phyloP scores from a whole-genome alignment of 345 rosid genomes.

The Luvunga scandens region DNA sequence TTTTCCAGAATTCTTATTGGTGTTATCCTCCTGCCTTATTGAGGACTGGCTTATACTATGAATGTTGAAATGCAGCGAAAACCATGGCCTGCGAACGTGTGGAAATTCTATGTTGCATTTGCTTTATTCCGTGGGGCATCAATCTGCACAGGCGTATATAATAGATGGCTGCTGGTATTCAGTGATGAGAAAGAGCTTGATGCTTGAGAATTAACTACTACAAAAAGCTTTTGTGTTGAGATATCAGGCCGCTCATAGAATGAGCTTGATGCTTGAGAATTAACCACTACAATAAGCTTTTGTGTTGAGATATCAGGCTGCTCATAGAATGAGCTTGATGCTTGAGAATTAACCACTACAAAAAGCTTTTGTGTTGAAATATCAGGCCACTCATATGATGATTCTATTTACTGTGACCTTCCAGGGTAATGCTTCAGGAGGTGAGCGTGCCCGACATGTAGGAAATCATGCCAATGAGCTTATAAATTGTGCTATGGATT shows the following conservation, averaged over 20 bases:
- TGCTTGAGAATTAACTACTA: background rate
- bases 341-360: background rate
- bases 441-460: constrained; percentile 69
- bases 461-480: constrained; percentile 61
- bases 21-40: background rate
- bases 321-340: background rate
- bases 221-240: constrained; percentile 3
- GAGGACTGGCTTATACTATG: constrained; percentile 10
- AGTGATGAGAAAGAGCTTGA: constrained; percentile 5
- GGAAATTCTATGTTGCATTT: constrained; percentile 93
- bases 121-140: constrained; percentile 88
- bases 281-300: background rate
- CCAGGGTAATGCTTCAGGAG: constrained; percentile 97
- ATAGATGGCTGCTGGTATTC: constrained; percentile 86
- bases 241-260: background rate
- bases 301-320: too few relatives aligned
- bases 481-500: constrained; percentile 60
- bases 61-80: constrained; percentile 55
- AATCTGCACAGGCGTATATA: constrained; percentile 72
- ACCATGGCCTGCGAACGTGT: constrained; percentile 79
- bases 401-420: constrained; percentile 17
- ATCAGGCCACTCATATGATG: background rate
- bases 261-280: background rate
- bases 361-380: background rate
- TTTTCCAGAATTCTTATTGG: background rate